A percentile compares a stretch with the other conserved stretches of the same genome.
Evolutionary conservation across 2,329 filamentous ascomycete genomes (phyloP).

Genomic region (Trichoderma sp.): DNA sequence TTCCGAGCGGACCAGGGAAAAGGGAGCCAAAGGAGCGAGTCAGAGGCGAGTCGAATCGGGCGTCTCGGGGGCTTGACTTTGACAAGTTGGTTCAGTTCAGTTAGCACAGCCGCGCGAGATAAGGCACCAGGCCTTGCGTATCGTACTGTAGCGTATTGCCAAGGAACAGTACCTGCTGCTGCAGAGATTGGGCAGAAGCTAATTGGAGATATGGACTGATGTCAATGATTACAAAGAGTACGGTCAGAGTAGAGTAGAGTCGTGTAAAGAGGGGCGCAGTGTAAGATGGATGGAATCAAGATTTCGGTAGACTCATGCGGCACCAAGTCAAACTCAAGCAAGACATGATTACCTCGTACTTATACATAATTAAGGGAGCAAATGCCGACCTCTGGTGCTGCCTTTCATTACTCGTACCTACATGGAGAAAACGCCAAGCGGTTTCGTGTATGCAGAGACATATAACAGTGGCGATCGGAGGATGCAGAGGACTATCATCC

Average conservation of each 20-base stretch:
- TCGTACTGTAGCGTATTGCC: background rate
- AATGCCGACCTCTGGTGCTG: background rate
- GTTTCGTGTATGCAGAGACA: background rate
- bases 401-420: background rate
- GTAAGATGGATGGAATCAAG: background rate
- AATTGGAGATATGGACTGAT: no score
- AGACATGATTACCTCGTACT: background rate
- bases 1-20: background rate
- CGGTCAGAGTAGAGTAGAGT: no score
- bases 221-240: background rate
- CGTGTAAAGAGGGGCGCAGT: background rate
- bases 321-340: background rate
- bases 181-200: background rate
- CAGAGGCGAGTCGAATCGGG: background rate
- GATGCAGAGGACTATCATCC: background rate
- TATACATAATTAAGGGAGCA: background rate
- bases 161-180: background rate
- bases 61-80: background rate
- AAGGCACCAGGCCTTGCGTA: background rate
- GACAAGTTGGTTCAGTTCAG: background rate
- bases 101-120: background rate
- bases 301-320: background rate
- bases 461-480: background rate
- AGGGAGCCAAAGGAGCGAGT: background rate
- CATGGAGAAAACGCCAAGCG: background rate